Conservation (phyloP, 1,139 yeast genomes). For the Suhomyces atakaporum region DNA sequence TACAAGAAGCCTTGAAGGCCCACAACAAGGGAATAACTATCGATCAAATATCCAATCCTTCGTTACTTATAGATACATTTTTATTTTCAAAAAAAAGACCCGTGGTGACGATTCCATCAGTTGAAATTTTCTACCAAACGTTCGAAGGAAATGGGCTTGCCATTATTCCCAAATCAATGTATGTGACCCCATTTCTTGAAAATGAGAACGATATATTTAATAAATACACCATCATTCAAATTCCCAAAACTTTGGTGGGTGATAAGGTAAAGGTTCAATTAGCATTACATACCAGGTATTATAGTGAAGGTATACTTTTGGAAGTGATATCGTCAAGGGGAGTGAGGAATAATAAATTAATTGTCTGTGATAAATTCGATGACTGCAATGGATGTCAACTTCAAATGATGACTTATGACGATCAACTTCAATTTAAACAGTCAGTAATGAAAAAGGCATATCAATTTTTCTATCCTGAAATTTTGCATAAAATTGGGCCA, state of each 20-base stretch:
- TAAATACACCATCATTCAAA: slow-evolving; percentile 28
- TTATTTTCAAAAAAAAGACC: slow-evolving; percentile 28
- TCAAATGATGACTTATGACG: slow-evolving; percentile 45
- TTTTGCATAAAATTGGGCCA: slow-evolving; percentile 18
- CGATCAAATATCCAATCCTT: slow-evolving; percentile 25
- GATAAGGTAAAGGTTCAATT: slow-evolving; percentile 35
- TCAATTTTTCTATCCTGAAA: slow-evolving; percentile 34
- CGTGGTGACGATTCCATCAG: slow-evolving; percentile 18
- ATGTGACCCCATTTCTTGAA: slow-evolving; percentile 19
- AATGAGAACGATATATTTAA: slow-evolving; percentile 17
- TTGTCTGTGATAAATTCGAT: slow-evolving; percentile 72
- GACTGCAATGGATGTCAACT: slow-evolving; percentile 58
- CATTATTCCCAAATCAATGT: slow-evolving; percentile 29
- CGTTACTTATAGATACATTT: slow-evolving; percentile 29
- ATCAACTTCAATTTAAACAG: slow-evolving; percentile 38
- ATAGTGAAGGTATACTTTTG: slow-evolving; percentile 35
- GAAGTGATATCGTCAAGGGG: slow-evolving; percentile 19
- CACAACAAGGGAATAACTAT: slow-evolving; percentile 8
- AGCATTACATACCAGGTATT: slow-evolving; percentile 31
- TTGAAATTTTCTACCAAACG: slow-evolving; percentile 32
- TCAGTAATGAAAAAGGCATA: slow-evolving; percentile 37
- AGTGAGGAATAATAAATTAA: slow-evolving; percentile 30
- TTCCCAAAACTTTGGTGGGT: slow-evolving; percentile 45
- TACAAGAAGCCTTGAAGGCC: slow-evolving; percentile 24
- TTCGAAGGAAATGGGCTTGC: slow-evolving; percentile 45